Evolutionary conservation across 1,284 basidiomycete genomes (phyloP), one percentile per base, ranked within the genome.

Genomic region (Puccinia horiana): DNA sequence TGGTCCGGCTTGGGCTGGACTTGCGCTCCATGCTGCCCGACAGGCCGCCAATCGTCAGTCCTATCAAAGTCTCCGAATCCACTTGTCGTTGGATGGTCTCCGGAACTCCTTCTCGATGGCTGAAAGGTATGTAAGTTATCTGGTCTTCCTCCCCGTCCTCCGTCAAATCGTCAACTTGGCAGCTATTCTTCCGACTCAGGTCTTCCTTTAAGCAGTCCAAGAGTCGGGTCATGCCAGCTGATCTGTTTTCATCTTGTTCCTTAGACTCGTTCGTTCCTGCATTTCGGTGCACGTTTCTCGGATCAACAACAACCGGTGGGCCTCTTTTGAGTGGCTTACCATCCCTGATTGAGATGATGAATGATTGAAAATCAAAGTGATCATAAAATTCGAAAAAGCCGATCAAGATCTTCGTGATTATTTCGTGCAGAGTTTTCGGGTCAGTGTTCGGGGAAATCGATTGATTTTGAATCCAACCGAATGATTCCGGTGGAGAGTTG

Each of bases 361-460:
- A 58, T 1, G 54, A 29, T 1, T 37, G 12, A 32, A 76, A 76
- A n/a, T 76, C 74, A 20, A 76, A 76, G 2, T 4, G 14, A 32
- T 56, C 49, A 18, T 76, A 76, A 23, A 42, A 76, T 29, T 61
- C 54, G 56, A 76, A 76, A 26, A 76, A 76, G 37, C 74, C 74
- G 11, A 76, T 18, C 49, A 76, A 29, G 23, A 76, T 8, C 26
- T 76, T 40, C 6, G 74, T 1, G 20, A 76, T 18, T 8, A 42
- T 2, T 1, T 44, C 14, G 26, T 37, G 2, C 18, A 56, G 16
- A 2, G 32, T 56, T 5, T 35, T 49, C 0, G 29, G 44, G 23
- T 49, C 29, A 8, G 5, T 35, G 29, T 26, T 32, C 40, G 26
- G 14, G 2, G 20, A 1, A 2, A 44, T 37, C 2, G 70, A n/a